Percentiles rank a stretch among this genome's conserved stretches.
phyloP scores from a whole-genome alignment of 768 basidiomycete genomes.

The Boletus rubropictus region DNA sequence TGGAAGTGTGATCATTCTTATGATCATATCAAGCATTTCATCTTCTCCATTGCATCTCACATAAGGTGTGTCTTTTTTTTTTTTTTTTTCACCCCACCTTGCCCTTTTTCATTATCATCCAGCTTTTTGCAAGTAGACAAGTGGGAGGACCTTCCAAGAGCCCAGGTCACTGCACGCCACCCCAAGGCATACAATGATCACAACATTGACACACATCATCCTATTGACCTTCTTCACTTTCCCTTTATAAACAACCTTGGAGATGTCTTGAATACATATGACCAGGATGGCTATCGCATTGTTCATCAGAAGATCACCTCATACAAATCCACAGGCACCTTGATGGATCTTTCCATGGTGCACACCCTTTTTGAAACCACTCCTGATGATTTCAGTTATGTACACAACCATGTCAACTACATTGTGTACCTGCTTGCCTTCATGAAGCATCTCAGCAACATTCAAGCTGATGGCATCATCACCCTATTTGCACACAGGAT shows the following conservation, averaged over 20 bases:
- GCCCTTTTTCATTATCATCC: too few relatives aligned
- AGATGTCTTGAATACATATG: accelerated
- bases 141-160: neutral
- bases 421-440: too few relatives aligned
- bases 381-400: neutral
- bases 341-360: neutral
- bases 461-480: too few relatives aligned
- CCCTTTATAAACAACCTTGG: neutral
- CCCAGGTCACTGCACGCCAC: accelerated
- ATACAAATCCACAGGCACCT: accelerated
- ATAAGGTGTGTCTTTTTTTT: neutral
- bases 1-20: neutral
- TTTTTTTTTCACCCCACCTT: too few relatives aligned
- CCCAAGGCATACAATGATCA: neutral
- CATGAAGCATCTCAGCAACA: too few relatives aligned
- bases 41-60: neutral
- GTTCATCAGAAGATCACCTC: neutral
- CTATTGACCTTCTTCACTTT: neutral
- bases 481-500: too few relatives aligned
- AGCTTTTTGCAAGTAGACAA: neutral
- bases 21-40: neutral
- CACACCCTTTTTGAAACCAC: neutral
- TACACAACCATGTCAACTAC: neutral
- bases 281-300: neutral
- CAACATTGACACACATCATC: too few relatives aligned